Base-by-base conservation (phyloP, 495 filamentous ascomycete genomes). In the Penicillium arizonense region DNA sequence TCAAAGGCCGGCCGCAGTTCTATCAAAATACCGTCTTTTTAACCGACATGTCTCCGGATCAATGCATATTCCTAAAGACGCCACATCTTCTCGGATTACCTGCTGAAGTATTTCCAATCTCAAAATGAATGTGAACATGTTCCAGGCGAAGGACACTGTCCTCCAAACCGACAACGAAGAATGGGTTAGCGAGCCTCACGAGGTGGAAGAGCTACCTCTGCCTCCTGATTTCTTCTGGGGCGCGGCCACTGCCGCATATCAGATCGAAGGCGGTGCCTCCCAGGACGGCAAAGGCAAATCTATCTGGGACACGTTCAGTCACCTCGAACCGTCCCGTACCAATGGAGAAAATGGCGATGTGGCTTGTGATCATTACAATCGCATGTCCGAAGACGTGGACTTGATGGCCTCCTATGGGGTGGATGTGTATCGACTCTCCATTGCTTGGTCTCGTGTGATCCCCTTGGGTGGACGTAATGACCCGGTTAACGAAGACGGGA, bases 191-290 rank as follows among this genome's bases (percentile, higher is more conserved):
- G 18, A 18, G 18, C 18, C 18, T 18, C 18, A 1, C 18, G 18
- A 18, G 18, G 18, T 18, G 18, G 18, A 18, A 18, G 18, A 18
- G 18, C 18, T 18, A 18, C 18, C 18, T 18, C 18, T 18, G 18
- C 18, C 18, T 18, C 18, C 24, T 5, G 7, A 86, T 64, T 88
- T 89, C 67, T 64, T 82, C 56, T 89, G 87, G 86, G 87, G 85
- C 52, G 86, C 83, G 63, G 83, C 86, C 53, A 89, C 86, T 38
- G 84, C 86, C 58, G 86, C 84, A 52, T 87, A 86, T 72, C 85
- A 89, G 66, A 82, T 88, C 50, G 85, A 88, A 69, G 86, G 85
- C 32, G 81, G 80, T n/a, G 68, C 72, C 34, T 65, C 77, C 16
- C 72, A 74, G 43, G 85, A 88, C 61, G 85, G 84, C 55, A 78